Evolutionary conservation across 2,329 filamentous ascomycete genomes (phyloP).

Genomic region (Aureobasidium mangrovei): DNA sequence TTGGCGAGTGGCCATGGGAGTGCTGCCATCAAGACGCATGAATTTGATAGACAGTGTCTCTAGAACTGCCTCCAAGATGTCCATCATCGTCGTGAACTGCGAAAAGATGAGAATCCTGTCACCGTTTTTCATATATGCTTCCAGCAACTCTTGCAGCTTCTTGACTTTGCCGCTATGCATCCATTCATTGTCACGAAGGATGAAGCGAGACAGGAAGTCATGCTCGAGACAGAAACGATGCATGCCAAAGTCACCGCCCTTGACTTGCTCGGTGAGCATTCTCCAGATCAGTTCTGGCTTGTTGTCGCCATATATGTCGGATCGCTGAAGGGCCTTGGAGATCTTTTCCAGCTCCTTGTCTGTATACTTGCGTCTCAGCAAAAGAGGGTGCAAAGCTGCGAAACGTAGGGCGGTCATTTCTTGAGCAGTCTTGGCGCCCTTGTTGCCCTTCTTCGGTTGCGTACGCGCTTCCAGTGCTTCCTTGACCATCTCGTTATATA

Average conservation of each 20-base stretch:
- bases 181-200: conserved; percentile 54
- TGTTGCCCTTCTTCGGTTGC: conserved; percentile 5
- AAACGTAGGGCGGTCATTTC: conserved; percentile 82
- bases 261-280: conserved; percentile 64
- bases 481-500: conserved; percentile 64
- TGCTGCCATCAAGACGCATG: conserved; percentile 78
- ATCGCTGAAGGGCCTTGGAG: conserved; percentile 25
- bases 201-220: conserved; percentile 45
- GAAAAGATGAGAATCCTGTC: conserved; percentile 87
- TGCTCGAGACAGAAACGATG: conserved; percentile 50
- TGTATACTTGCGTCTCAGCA: conserved; percentile 74
- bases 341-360: conserved; percentile 70
- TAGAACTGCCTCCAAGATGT: conserved; percentile 79
- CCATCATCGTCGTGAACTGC: conserved; percentile 84
- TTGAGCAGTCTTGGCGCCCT: conserved; percentile 11
- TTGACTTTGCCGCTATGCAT: conserved; percentile 78
- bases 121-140: conserved; percentile 64
- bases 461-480: conserved; percentile 43
- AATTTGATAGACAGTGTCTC: conserved; percentile 64
- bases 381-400: conserved; percentile 80
- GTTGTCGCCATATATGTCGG: conserved; percentile 27
- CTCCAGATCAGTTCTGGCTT: conserved; percentile 36
- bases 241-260: conserved; percentile 65
- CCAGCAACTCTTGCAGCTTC: conserved; percentile 66
- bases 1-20: conserved; percentile 74